phyloP scores from a whole-genome alignment of 2,329 filamentous ascomycete species.

The Pestalotiopsis sp. region DNA sequence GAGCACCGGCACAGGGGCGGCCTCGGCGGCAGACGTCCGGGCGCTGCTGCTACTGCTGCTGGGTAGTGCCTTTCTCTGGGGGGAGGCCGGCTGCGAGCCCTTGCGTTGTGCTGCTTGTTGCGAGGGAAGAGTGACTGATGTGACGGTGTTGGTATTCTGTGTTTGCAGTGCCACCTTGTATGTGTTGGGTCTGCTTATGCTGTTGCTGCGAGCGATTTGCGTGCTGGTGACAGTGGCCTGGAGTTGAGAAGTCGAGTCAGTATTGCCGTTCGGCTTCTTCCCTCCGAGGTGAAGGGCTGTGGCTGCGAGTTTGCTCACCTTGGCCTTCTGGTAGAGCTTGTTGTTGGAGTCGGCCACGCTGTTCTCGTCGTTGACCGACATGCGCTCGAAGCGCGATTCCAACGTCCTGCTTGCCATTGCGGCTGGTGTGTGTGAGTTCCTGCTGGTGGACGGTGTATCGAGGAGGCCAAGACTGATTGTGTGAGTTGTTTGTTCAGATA shows the following conservation, averaged over 20 bases:
- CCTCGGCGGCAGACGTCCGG: conserved; percentile 42
- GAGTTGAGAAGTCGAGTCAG: background rate
- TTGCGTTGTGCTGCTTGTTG: conserved; percentile 61
- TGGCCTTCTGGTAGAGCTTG: conserved; percentile 69
- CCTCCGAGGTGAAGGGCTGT: conserved; percentile 40
- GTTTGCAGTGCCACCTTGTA: conserved; percentile 85
- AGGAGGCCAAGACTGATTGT: background rate
- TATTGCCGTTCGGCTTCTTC: conserved; percentile 26
- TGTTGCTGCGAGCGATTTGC: conserved; percentile 53
- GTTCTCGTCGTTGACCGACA: conserved; percentile 90
- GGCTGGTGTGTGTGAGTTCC: background rate
- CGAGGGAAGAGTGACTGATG: conserved; percentile 69
- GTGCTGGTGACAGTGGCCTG: conserved; percentile 46
- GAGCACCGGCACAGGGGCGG: conserved; percentile 36
- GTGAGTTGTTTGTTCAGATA: background rate
- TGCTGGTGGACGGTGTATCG: background rate
- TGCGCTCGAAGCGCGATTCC: conserved; percentile 86
- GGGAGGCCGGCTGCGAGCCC: conserved; percentile 48
- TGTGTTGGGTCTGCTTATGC: conserved; percentile 73
- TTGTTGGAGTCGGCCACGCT: conserved; percentile 57
- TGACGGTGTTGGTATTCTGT: conserved; percentile 67
- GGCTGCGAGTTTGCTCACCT: conserved; percentile 63
- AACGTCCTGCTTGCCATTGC: conserved; percentile 75
- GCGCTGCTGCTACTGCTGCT: conserved; percentile 35
- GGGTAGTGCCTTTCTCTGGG: conserved; percentile 52